These are phyloP conservation scores for Pyrus betulifolia DNA, from an alignment of 306 rosid species.

Conservation along the genomic window DNA sequence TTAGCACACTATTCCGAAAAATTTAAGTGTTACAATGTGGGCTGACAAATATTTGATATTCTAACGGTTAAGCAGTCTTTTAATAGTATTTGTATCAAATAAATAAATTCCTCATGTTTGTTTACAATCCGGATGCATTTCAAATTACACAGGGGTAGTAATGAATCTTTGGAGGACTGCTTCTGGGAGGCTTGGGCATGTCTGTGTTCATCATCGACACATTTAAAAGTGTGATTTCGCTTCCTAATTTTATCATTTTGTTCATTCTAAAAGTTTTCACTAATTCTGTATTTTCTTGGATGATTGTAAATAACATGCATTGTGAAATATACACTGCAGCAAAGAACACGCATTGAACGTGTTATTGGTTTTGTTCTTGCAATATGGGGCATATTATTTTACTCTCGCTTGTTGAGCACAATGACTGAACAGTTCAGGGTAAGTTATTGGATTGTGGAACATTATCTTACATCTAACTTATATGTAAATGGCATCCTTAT, in stretches of 20 bases:
- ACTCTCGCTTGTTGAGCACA: conserved; percentile 83
- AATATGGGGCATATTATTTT: conserved; percentile 94
- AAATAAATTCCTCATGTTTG: conserved; percentile 17
- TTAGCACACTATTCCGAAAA: background rate
- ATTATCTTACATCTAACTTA: background rate
- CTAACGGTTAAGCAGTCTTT: background rate
- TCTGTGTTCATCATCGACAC: conserved; percentile 75
- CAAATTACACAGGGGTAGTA: conserved; percentile 36
- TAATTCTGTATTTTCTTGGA: conserved; percentile 3
- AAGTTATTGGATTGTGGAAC: conserved; percentile 21
- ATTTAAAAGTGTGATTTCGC: conserved; percentile 54
- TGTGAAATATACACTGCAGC: conserved; percentile 40
- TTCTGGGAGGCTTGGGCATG: conserved; percentile 99
- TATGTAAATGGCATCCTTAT: conserved; percentile 20
- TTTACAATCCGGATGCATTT: conserved; percentile 24
- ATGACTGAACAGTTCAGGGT: conserved; percentile 98
- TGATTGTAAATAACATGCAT: conserved; percentile 11
- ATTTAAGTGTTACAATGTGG: background rate
- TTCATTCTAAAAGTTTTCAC: background rate
- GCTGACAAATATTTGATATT: background rate
- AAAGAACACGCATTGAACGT: conserved; percentile 84
- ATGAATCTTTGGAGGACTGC: conserved; percentile 83
- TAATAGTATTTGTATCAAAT: background rate
- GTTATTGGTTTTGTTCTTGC: conserved; percentile 87
- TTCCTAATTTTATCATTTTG: conserved; percentile 16